A percentile compares a stretch with the other conserved stretches of the same genome.
phyloP scores from a whole-genome alignment of 495 filamentous ascomycete genomes.

The Neurospora hispaniola region DNA sequence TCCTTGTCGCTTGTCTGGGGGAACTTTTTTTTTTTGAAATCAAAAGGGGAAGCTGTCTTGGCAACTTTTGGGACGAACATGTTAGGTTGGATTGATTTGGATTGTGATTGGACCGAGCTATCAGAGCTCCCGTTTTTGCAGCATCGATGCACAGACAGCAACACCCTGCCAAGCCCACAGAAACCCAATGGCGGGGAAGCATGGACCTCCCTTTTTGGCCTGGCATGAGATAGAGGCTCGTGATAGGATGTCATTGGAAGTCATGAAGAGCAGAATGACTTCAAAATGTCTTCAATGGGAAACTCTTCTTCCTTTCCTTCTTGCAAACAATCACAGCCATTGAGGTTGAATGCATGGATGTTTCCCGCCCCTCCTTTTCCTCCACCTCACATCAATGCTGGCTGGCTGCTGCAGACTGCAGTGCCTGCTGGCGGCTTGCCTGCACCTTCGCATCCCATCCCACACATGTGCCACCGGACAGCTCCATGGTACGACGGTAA shows the following conservation, averaged over 20 bases:
- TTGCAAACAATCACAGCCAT: background rate
- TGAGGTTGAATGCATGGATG: background rate
- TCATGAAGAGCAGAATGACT: background rate
- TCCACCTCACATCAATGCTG: background rate
- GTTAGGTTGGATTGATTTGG: background rate
- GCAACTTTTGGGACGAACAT: background rate
- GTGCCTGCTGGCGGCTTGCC: background rate
- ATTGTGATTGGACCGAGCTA: background rate
- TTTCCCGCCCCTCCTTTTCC: background rate
- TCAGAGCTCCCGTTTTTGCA: background rate
- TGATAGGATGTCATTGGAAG: background rate
- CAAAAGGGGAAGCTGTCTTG: background rate
- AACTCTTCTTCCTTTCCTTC: background rate
- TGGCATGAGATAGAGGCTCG: background rate
- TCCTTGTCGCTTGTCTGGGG: background rate
- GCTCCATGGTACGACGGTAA: background rate
- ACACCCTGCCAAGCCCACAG: background rate
- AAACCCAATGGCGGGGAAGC: background rate
- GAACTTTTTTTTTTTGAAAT: background rate
- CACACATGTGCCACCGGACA: background rate
- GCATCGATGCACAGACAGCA: background rate
- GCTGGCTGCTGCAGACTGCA: background rate
- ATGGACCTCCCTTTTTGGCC: background rate
- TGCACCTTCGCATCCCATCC: background rate
- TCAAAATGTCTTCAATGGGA: background rate